These are phyloP conservation scores for Dioscorea zingiberensis DNA, from an alignment of 106 monocot genomes.

Conservation along the genomic window DNA sequence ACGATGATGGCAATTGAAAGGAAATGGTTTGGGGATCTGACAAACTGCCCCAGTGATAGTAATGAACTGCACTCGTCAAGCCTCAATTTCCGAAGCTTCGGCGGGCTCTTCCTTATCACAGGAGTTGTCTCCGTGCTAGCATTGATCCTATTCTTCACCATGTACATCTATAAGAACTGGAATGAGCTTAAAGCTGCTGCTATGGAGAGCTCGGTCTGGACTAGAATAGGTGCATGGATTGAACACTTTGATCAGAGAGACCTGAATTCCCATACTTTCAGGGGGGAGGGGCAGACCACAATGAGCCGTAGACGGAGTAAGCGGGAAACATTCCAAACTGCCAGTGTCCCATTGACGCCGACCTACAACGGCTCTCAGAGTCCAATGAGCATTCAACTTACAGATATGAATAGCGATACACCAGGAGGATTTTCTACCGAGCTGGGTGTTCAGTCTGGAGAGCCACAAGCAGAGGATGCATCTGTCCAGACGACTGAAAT, in stretches of 20 bases:
- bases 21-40: conserved; percentile 57
- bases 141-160: conserved; percentile 29
- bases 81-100: conserved; percentile 45
- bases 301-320: too few relatives aligned
- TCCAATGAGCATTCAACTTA: too few relatives aligned
- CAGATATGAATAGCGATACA: too few relatives aligned
- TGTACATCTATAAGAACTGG: conserved; percentile 22
- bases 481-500: too few relatives aligned
- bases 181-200: conserved; percentile 12
- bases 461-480: too few relatives aligned
- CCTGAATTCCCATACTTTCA: not conserved
- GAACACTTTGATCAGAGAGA: conserved; percentile 18
- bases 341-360: too few relatives aligned
- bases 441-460: too few relatives aligned
- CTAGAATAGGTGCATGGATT: not conserved
- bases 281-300: not conserved
- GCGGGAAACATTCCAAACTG: too few relatives aligned
- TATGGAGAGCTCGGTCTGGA: conserved; percentile 3
- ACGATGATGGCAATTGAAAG: conserved; percentile 41
- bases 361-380: too few relatives aligned
- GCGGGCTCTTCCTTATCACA: conserved; percentile 76
- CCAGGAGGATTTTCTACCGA: too few relatives aligned
- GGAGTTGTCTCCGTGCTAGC: conserved; percentile 39
- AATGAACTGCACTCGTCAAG: conserved; percentile 29
- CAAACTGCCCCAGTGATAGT: conserved; percentile 20